Percentiles rank a stretch among this genome's conserved stretches.
phyloP scores from a whole-genome alignment of 148 eudicot genomes.

The Rheum nobile region DNA sequence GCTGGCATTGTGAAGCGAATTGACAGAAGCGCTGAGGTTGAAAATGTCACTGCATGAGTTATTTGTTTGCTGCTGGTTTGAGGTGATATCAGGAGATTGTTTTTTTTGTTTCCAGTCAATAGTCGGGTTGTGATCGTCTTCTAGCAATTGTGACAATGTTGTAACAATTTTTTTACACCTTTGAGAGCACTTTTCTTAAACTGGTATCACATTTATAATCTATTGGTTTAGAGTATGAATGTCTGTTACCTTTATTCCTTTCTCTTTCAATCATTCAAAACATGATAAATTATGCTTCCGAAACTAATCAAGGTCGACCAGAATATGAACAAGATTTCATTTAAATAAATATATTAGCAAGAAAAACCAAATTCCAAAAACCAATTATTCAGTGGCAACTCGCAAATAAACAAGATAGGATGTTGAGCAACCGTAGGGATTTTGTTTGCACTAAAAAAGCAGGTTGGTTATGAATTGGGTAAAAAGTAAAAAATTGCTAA shows the following conservation, averaged over 20 bases:
- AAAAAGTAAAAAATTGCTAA: no score
- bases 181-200: not conserved
- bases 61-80: not conserved
- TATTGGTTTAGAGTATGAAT: not conserved
- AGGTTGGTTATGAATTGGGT: no score
- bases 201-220: not conserved
- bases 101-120: not conserved
- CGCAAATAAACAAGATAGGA: no score
- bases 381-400: no score
- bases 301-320: no score
- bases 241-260: not conserved
- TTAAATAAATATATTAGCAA: no score
- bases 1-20: constrained; percentile 89
- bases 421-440: no score
- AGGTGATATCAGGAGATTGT: not conserved
- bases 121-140: not conserved
- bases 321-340: no score
- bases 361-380: no score
- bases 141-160: not conserved
- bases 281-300: no score
- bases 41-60: constrained; percentile 61
- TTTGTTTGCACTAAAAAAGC: no score
- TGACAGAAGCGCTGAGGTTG: constrained; percentile 62
- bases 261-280: no score
- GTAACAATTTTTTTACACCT: not conserved